phyloP scores from a whole-genome alignment of 176 grass and related monocot genomes.

The Eleusine indica region DNA sequence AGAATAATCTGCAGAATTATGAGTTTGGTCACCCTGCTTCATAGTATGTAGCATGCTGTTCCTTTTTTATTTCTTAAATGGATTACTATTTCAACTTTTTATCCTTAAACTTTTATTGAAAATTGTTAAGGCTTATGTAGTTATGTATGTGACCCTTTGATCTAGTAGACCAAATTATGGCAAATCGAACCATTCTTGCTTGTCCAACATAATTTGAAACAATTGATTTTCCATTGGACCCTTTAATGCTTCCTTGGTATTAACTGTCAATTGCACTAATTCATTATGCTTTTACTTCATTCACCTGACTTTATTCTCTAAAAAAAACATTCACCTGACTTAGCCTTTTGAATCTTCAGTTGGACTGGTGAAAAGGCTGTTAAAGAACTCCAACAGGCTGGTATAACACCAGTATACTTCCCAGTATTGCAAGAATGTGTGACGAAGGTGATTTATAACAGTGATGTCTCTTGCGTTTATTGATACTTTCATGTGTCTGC shows the following conservation, averaged over 20 bases:
- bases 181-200: not conserved
- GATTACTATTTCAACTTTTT: slow-evolving; percentile 20
- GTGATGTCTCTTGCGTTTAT: not conserved
- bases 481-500: slow-evolving; percentile 25
- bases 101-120: not conserved
- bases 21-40: slow-evolving; percentile 82
- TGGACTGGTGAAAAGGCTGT: slow-evolving; percentile 89
- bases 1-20: slow-evolving; percentile 47
- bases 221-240: not conserved
- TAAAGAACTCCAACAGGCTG: slow-evolving; percentile 72
- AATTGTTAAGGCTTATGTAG: no score
- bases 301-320: no score
- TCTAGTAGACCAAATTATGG: not conserved
- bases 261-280: not conserved
- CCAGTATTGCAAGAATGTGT: slow-evolving; percentile 84
- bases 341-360: slow-evolving; percentile 62
- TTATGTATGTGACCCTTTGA: no score
- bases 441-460: slow-evolving; percentile 71
- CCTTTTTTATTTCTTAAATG: slow-evolving; percentile 26
- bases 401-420: slow-evolving; percentile 68
- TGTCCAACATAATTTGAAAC: not conserved
- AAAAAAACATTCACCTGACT: slow-evolving; percentile 8
- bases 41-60: slow-evolving; percentile 55
- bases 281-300: not conserved
- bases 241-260: not conserved